Conservation (phyloP, 1,284 basidiomycete genomes). For the Schizophyllum amplum region DNA sequence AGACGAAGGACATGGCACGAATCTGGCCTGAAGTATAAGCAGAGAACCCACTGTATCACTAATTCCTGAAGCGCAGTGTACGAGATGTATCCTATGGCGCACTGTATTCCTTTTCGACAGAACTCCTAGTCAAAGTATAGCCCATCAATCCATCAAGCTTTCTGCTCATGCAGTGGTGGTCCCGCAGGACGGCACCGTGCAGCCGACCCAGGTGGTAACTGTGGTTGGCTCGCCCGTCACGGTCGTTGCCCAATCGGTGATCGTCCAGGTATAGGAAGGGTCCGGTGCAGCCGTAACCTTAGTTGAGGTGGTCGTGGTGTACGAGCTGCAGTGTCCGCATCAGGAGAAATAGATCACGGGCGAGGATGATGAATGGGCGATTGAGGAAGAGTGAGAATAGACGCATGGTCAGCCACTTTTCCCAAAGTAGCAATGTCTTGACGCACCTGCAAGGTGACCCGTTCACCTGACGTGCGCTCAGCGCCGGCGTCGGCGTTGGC, state of each 20-base stretch:
- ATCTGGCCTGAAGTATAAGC: no score
- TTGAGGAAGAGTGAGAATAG: slow-evolving; percentile 1
- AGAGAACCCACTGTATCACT: no score
- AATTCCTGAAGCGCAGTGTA: no score
- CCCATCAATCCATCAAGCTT: no score
- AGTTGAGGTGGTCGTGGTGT: background rate
- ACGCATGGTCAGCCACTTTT: no score
- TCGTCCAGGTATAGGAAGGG: background rate
- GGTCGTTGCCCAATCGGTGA: background rate
- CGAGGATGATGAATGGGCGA: background rate
- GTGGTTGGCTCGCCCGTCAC: background rate
- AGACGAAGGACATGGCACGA: no score
- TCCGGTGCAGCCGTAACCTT: background rate
- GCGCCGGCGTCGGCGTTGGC: background rate
- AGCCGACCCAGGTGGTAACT: background rate
- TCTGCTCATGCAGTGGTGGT: no score
- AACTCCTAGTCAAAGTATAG: no score
- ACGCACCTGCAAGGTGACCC: slow-evolving; percentile 4
- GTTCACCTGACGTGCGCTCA: slow-evolving; percentile 1
- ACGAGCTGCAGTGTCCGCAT: background rate
- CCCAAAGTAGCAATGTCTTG: no score
- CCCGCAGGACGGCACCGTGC: no score
- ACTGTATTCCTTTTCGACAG: no score
- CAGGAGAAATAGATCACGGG: background rate
- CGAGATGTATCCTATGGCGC: no score